phyloP scores from a whole-genome alignment of 2,329 filamentous ascomycete species.

The Truncatella angustata region DNA sequence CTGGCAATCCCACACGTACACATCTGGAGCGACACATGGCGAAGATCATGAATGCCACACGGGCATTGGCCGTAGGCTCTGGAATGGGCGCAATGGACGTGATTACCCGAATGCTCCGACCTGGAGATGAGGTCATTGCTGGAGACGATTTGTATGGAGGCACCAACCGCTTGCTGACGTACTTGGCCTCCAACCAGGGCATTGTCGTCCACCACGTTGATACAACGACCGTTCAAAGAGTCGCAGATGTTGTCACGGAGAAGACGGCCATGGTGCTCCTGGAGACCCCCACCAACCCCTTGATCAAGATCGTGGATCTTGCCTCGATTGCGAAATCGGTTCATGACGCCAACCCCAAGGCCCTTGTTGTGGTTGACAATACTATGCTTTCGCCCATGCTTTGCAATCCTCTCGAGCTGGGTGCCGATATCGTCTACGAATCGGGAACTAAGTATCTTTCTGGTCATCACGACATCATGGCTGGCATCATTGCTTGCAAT shows the following conservation, averaged over 20 bases:
- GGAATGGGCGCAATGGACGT: conserved; percentile 98
- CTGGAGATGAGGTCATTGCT: conserved; percentile 95
- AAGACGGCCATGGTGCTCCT: conserved; percentile 96
- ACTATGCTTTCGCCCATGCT: conserved; percentile 98
- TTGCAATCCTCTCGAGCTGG: conserved; percentile 88
- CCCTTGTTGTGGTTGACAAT: conserved; percentile 92
- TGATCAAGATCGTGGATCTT: conserved; percentile 98
- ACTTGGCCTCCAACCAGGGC: conserved; percentile 82
- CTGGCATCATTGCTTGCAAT: conserved; percentile 91
- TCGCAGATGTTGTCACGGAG: conserved; percentile 64
- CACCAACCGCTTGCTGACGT: conserved; percentile 89
- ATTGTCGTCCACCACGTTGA: conserved; percentile 97
- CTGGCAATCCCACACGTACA: conserved; percentile 92
- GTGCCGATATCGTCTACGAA: conserved; percentile 95
- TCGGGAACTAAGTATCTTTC: conserved; percentile 97
- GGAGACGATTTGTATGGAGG: conserved; percentile 97
- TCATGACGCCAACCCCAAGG: conserved; percentile 74
- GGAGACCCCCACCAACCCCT: conserved; percentile 93
- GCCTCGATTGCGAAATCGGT: conserved; percentile 71
- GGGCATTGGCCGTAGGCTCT: conserved; percentile 88
- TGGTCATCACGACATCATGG: conserved; percentile 98
- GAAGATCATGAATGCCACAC: conserved; percentile 96
- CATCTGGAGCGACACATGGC: conserved; percentile 95
- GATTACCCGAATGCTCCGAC: conserved; percentile 84
- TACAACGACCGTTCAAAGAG: conserved; percentile 74